Conservation (phyloP, 2,329 filamentous ascomycete genomes). For the Saccharata proteae region DNA sequence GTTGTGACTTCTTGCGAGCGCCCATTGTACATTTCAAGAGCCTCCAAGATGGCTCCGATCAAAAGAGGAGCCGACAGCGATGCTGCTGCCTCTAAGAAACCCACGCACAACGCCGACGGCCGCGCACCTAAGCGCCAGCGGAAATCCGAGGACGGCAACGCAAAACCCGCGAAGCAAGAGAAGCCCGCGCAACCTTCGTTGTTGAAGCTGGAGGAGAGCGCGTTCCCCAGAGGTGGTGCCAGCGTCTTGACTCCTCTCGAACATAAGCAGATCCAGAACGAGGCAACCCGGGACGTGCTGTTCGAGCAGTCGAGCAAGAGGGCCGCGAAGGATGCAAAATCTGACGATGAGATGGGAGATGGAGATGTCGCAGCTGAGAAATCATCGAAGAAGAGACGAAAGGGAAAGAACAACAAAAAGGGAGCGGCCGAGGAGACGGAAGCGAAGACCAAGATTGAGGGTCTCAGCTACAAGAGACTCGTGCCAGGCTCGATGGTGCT, state of each 20-base stretch:
- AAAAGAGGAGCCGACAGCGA: slow-evolving; percentile 34
- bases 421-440: slow-evolving; percentile 33
- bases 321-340: slow-evolving; percentile 42
- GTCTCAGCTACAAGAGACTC: slow-evolving; percentile 82
- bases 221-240: slow-evolving; percentile 86
- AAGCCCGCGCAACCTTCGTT: slow-evolving; percentile 25
- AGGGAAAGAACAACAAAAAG: slow-evolving; percentile 31
- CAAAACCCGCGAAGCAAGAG: slow-evolving; percentile 17
- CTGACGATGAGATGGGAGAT: slow-evolving; percentile 30
- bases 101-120: slow-evolving; percentile 17
- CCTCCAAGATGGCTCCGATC: slow-evolving; percentile 35
- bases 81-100: slow-evolving; percentile 18
- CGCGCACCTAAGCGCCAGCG: slow-evolving; percentile 24
- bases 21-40: no score
- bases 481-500: slow-evolving; percentile 78
- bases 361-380: slow-evolving; percentile 29
- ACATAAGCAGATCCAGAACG: slow-evolving; percentile 89
- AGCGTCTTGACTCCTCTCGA: slow-evolving; percentile 86
- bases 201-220: slow-evolving; percentile 65
- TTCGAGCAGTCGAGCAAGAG: slow-evolving; percentile 67
- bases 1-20: no score
- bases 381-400: slow-evolving; percentile 43
- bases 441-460: slow-evolving; percentile 58
- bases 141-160: slow-evolving; percentile 20
- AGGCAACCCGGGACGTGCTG: slow-evolving; percentile 82